phyloP scores from a whole-genome alignment of 1,139 yeast species.

The Saccharomyces uvarum region DNA sequence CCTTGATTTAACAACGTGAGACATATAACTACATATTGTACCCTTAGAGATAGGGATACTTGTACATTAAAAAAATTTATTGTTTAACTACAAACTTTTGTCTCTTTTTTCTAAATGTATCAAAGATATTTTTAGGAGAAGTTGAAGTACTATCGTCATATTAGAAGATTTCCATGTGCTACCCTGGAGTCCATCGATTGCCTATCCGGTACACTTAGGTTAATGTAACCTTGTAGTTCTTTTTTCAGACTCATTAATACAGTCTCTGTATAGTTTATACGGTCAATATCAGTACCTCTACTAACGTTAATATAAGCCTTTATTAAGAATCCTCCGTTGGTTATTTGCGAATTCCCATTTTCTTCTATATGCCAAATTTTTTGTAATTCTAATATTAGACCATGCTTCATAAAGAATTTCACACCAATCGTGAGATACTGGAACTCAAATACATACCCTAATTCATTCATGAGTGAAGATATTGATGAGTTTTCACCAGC shows the following conservation, averaged over 20 bases:
- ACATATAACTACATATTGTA: background rate
- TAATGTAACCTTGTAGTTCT: constrained; percentile 58
- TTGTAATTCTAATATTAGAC: constrained; percentile 49
- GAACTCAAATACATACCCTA: constrained; percentile 63
- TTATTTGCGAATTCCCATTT: constrained; percentile 23
- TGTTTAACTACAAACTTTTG: background rate
- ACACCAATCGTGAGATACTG: constrained; percentile 38
- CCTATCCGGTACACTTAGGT: constrained; percentile 68
- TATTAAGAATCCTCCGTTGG: constrained; percentile 38
- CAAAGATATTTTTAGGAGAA: background rate
- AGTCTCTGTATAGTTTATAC: constrained; percentile 56
- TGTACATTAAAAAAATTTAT: background rate
- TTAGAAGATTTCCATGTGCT: background rate
- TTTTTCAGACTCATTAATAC: constrained; percentile 55
- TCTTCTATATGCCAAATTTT: constrained; percentile 22
- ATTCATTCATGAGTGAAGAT: constrained; percentile 44
- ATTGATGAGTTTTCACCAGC: constrained; percentile 31
- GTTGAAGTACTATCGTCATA: background rate
- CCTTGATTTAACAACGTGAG: background rate
- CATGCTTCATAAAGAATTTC: constrained; percentile 56
- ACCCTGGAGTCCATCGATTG: constrained; percentile 72
- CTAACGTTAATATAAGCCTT: constrained; percentile 65
- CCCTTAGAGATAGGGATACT: background rate
- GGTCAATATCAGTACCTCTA: constrained; percentile 67
- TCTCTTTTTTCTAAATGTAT: constrained; percentile 3